Evolutionary conservation across 2,329 filamentous ascomycete species (phyloP), one percentile per base, ranked within the genome.

Genomic region (Penicillium sp.): DNA sequence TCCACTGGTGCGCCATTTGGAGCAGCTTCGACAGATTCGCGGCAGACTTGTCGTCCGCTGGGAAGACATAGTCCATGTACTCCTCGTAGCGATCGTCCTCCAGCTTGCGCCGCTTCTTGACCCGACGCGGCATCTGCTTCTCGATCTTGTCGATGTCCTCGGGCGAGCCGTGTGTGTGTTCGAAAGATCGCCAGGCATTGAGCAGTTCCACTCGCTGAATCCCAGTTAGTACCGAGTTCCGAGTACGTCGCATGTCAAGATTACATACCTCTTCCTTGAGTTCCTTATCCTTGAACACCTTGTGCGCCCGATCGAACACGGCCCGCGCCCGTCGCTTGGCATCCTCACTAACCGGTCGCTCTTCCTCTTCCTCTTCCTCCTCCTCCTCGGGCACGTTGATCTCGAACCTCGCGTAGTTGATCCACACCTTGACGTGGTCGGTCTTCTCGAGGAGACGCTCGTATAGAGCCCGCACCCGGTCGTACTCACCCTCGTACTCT

Each of bases 381-480:
- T 80, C 76, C 10, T 75, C 79, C 47, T 95, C 89, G 36, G 89
- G 89, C 0, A 95, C 84, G 66, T 93, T 91, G 74, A 97, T 88
- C 70, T 98, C 93, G 64, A 98, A 97, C 68, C 94, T 87, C n/a
- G 93, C 93, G 71, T 91, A 98, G 68, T 87, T 91, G 69, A 93
- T 95, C 93, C 93, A 98, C 50, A 98, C 93, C 76, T 97, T 98
- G 76, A 96, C 89, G 65, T 98, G 93, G 63, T 93, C 85, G n/a
- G 93, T 95, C 81, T 94, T 96, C 62, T 88, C 77, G 35, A 98
- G 78, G 10, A 98, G 78, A 6, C 91, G 82, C 73, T 97, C 91
- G 71, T 97, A 98, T 36, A 98, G 75, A 3, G 75, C 74, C 40
- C 93, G 79, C 4, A 89, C 89, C 40, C 84, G 78, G 43, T 89